Percentiles rank a stretch among this genome's conserved stretches.
Evolutionary conservation across 2,329 filamentous ascomycete species (phyloP).

Genomic region (Fusarium sp.): DNA sequence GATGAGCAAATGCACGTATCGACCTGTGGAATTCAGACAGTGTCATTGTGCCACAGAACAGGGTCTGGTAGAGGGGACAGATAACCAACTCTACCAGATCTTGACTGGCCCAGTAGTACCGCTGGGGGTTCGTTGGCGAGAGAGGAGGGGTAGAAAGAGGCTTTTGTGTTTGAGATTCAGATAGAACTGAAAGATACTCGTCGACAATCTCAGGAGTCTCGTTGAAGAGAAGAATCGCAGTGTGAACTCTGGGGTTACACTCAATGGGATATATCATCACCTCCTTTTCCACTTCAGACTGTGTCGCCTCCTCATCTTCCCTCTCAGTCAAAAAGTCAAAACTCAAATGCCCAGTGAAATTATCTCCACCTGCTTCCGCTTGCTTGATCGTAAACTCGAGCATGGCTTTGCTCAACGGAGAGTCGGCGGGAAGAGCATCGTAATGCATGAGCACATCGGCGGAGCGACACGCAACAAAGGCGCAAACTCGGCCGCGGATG

Average conservation of each 20-base stretch:
- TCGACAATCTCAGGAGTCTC: conserved; percentile 58
- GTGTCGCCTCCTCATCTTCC: conserved; percentile 8
- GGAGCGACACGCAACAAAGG: conserved; percentile 74
- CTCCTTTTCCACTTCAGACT: conserved; percentile 39
- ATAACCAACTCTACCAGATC: conserved; percentile 67
- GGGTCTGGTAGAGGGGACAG: conserved; percentile 52
- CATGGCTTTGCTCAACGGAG: conserved; percentile 68
- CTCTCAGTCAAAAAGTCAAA: conserved; percentile 73
- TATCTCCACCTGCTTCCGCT: conserved; percentile 58
- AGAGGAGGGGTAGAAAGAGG: conserved; percentile 26
- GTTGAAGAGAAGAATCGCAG: conserved; percentile 71
- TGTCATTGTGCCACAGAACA: conserved; percentile 38
- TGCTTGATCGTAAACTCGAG: conserved; percentile 71
- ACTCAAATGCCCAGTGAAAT: conserved; percentile 75
- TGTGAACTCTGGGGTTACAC: conserved; percentile 77
- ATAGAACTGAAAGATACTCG: conserved; percentile 63
- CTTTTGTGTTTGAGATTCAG: conserved; percentile 15
- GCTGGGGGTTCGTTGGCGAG: conserved; percentile 35
- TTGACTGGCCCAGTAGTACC: conserved; percentile 74
- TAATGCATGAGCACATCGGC: conserved; percentile 75
- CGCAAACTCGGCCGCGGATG: conserved; percentile 70
- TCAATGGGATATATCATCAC: conserved; percentile 71
- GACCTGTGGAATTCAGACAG: conserved; percentile 34
- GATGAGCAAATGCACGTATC: conserved; percentile 44
- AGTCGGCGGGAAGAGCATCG: conserved; percentile 64